These are phyloP conservation scores for Solanum pimpinellifolium DNA, from an alignment of 257 asterid species.

Conservation along the genomic window DNA sequence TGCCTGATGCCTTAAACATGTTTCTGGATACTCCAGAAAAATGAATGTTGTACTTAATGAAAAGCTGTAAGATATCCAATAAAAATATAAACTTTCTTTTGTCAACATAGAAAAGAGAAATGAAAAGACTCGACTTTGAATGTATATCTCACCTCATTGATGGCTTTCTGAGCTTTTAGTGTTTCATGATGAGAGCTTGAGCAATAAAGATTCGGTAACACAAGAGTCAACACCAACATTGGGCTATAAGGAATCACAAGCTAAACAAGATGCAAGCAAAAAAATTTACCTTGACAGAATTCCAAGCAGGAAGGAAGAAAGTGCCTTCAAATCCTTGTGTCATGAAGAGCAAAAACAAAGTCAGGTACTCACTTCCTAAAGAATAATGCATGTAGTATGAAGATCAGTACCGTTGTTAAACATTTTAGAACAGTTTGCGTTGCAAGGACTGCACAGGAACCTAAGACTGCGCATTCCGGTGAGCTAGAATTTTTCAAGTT, in stretches of 20 bases:
- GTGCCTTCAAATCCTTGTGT: constrained; percentile 78
- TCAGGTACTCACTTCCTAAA: constrained; percentile 5
- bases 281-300: constrained; percentile 69
- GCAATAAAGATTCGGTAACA: constrained; percentile 9
- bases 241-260: background rate
- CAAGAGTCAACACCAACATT: background rate
- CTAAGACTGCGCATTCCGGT: constrained; percentile 85
- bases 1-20: constrained; percentile 31
- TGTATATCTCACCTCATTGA: constrained; percentile 69
- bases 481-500: constrained; percentile 55
- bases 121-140: background rate
- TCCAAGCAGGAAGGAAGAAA: constrained; percentile 86
- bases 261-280: background rate
- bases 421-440: constrained; percentile 86
- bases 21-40: constrained; percentile 86
- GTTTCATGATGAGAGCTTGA: constrained; percentile 93
- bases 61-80: constrained; percentile 50
- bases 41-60: constrained; percentile 83
- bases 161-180: constrained; percentile 94
- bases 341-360: constrained; percentile 12
- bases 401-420: constrained; percentile 53
- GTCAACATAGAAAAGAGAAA: background rate
- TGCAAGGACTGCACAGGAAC: constrained; percentile 93
- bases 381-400: constrained; percentile 3
- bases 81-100: background rate